phyloP scores from a whole-genome alignment of 345 rosid genomes.

The Jatropha curcas region DNA sequence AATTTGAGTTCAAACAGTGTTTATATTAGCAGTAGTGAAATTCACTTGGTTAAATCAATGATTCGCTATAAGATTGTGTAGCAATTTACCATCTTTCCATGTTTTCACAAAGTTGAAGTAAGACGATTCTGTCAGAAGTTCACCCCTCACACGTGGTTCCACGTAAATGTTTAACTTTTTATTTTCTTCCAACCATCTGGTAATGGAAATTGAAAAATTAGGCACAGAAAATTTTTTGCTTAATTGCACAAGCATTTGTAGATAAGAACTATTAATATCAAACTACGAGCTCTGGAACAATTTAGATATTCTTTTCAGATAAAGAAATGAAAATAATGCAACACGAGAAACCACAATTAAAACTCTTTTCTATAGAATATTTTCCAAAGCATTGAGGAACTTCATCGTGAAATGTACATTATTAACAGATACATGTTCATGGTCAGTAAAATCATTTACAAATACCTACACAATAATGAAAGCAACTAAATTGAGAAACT shows the following conservation, averaged over 20 bases:
- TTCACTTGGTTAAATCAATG: too few species aligned
- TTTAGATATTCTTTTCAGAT: not conserved
- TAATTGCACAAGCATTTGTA: slow-evolving; percentile 4
- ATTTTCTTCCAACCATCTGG: slow-evolving; percentile 88
- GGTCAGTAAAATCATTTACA: not conserved
- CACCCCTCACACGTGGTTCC: slow-evolving; percentile 80
- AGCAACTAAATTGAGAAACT: not conserved
- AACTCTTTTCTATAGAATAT: not conserved
- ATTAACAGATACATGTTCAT: not conserved
- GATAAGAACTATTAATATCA: not conserved
- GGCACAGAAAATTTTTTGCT: not conserved
- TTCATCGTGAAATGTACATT: too few species aligned
- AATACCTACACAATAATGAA: too few species aligned
- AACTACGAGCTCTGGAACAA: not conserved
- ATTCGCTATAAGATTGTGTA: slow-evolving; percentile 3
- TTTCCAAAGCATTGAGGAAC: not conserved
- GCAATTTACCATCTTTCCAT: slow-evolving; percentile 84
- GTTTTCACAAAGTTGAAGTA: slow-evolving; percentile 74
- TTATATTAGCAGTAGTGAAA: too few species aligned
- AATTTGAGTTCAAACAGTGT: too few species aligned
- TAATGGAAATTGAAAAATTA: slow-evolving; percentile 21
- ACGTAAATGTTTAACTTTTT: slow-evolving; percentile 71
- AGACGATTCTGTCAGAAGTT: slow-evolving; percentile 81
- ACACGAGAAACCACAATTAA: not conserved
- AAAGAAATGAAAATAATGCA: not conserved